phyloP scores from a whole-genome alignment of 179 eudicot species.

The Silene coronaria region DNA sequence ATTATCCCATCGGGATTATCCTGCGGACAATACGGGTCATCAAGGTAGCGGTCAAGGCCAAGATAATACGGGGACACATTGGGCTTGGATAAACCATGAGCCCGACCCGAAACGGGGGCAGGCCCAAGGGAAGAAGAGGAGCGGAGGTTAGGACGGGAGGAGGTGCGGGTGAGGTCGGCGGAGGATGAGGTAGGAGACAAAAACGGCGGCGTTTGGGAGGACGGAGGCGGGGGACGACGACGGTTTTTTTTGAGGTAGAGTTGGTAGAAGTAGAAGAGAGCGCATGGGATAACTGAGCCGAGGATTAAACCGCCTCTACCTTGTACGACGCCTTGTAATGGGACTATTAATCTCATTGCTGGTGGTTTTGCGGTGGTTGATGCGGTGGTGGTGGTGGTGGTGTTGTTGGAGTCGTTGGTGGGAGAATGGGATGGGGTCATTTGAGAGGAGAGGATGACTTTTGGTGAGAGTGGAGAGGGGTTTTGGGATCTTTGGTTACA shows the following conservation, averaged over 20 bases:
- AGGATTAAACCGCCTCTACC: slow-evolving; percentile 69
- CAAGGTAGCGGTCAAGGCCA: slow-evolving; percentile 43
- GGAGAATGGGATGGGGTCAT: slow-evolving; percentile 1
- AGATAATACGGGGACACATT: slow-evolving; percentile 50
- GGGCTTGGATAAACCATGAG: slow-evolving; percentile 36
- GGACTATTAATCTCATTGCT: slow-evolving; percentile 74
- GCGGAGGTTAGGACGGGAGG: slow-evolving; percentile 26
- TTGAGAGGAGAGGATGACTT: not conserved
- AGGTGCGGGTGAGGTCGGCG: slow-evolving; percentile 31
- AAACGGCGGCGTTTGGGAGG: slow-evolving; percentile 31
- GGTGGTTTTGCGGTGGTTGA: slow-evolving; percentile 16
- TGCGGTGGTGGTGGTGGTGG: not conserved
- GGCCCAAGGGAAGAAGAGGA: slow-evolving; percentile 35
- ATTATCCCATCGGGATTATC: slow-evolving; percentile 59
- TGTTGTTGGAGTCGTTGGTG: not conserved
- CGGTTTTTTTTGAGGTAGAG: slow-evolving; percentile 67
- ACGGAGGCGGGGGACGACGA: slow-evolving; percentile 15
- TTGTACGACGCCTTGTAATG: slow-evolving; percentile 80
- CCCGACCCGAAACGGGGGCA: slow-evolving; percentile 53
- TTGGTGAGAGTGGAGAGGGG: slow-evolving; percentile 1
- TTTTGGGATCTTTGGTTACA: slow-evolving; percentile 7
- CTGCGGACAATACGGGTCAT: slow-evolving; percentile 43
- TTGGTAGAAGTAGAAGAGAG: slow-evolving; percentile 82
- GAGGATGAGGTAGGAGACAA: slow-evolving; percentile 36
- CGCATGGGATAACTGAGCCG: slow-evolving; percentile 82